phyloP scores from a whole-genome alignment of 1,284 basidiomycete genomes.

The Thecaphora thlaspeos region DNA sequence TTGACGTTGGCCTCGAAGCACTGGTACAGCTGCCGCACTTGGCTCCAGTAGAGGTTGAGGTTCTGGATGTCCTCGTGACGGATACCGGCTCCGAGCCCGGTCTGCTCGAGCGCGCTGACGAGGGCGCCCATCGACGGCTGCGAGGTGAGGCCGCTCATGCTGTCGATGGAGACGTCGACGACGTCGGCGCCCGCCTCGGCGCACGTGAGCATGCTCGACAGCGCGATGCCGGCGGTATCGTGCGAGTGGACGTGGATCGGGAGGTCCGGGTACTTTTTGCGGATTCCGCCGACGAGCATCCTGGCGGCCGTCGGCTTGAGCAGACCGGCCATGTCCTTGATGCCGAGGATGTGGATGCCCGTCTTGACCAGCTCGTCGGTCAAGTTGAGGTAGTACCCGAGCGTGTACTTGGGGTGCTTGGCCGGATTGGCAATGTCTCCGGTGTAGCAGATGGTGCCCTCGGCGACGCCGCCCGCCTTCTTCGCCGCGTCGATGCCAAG shows the following conservation, averaged over 20 bases:
- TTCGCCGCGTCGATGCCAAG: conserved; percentile 89
- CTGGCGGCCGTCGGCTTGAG: conserved; percentile 92
- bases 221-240: conserved; percentile 97
- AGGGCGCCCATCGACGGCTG: conserved; percentile 99
- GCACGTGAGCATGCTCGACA: conserved; percentile 92
- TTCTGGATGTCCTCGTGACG: conserved; percentile 96
- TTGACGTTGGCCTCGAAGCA: conserved; percentile 99
- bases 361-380: conserved; percentile 88
- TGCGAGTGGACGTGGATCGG: conserved; percentile 99
- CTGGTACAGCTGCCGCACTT: conserved; percentile 89
- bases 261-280: conserved; percentile 92
- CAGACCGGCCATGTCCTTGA: conserved; percentile 99
- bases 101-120: conserved; percentile 91
- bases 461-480: conserved; percentile 98
- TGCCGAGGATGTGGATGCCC: conserved; percentile 94
- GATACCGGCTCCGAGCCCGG: conserved; percentile 89
- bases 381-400: conserved; percentile 97
- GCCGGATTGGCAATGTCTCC: conserved; percentile 94
- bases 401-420: conserved; percentile 90
- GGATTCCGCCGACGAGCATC: conserved; percentile 88
- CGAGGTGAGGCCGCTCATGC: conserved; percentile 94
- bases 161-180: conserved; percentile 95
- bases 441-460: conserved; percentile 86
- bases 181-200: conserved; percentile 96
- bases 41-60: conserved; percentile 96